Conservation (phyloP, 2,329 filamentous ascomycete species). For the Thielaviopsis populi region DNA sequence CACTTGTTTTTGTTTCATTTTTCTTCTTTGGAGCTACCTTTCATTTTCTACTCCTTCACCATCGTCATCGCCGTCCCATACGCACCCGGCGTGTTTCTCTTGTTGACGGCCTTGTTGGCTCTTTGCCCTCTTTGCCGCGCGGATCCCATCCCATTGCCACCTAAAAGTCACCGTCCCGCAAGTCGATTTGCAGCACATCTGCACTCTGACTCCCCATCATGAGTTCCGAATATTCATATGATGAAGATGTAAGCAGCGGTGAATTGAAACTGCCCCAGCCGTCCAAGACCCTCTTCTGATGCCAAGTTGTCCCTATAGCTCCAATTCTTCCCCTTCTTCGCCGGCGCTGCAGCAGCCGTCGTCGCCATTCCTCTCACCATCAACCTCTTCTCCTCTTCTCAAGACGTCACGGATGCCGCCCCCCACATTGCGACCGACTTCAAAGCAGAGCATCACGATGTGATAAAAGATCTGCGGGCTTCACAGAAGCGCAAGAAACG, state of each 20-base stretch:
- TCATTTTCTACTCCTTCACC: neutral
- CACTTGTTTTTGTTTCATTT: slow-evolving; percentile 4
- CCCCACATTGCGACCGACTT: slow-evolving; percentile 36
- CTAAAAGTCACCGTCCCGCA: neutral
- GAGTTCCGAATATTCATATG: slow-evolving; percentile 95
- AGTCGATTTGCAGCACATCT: slow-evolving; percentile 11
- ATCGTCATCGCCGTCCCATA: neutral
- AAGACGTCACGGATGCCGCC: neutral
- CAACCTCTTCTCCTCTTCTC: slow-evolving; percentile 43
- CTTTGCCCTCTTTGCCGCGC: neutral
- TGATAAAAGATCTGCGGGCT: slow-evolving; percentile 68
- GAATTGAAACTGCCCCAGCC: neutral
- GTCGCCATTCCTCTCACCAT: slow-evolving; percentile 85
- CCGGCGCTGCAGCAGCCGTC: slow-evolving; percentile 76
- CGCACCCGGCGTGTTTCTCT: neutral
- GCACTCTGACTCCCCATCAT: slow-evolving; percentile 38
- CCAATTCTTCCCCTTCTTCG: slow-evolving; percentile 98
- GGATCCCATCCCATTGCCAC: neutral
- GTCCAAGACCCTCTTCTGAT: neutral
- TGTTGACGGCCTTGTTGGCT: neutral
- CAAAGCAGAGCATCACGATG: slow-evolving; percentile 64
- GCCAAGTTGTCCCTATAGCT: slow-evolving; percentile 37
- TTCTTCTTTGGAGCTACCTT: neutral
- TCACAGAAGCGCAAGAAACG: slow-evolving; percentile 83
- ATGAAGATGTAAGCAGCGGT: slow-evolving; percentile 54